Percentiles rank a stretch among this genome's conserved stretches.
Conservation (phyloP, 495 filamentous ascomycete species). For the Pyronema omphalodes region DNA sequence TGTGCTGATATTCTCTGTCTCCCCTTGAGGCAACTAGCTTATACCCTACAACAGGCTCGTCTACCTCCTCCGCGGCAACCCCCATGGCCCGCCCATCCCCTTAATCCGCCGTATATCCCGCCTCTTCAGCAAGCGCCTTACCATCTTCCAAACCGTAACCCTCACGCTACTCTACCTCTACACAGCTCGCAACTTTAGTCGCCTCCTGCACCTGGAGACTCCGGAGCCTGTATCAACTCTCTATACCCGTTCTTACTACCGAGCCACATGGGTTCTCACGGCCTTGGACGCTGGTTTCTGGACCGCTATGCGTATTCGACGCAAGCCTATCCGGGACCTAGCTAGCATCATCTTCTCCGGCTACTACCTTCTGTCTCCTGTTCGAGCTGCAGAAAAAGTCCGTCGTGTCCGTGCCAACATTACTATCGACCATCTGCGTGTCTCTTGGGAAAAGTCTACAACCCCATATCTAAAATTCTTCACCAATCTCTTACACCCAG, state of each 20-base stretch:
- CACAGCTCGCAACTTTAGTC: conserved; percentile 75
- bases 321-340: conserved; percentile 66
- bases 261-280: conserved; percentile 92
- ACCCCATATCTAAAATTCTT: conserved; percentile 64
- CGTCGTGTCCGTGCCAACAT: conserved; percentile 68
- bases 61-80: conserved; percentile 63
- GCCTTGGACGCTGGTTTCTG: conserved; percentile 93
- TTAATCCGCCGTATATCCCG: conserved; percentile 45
- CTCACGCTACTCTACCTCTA: conserved; percentile 85
- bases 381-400: conserved; percentile 84
- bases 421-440: conserved; percentile 77
- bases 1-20: too few relatives aligned
- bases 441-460: conserved; percentile 87
- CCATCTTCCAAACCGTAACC: conserved; percentile 75
- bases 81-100: conserved; percentile 66
- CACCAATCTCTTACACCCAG: conserved; percentile 52
- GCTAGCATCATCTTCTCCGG: conserved; percentile 61
- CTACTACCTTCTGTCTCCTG: conserved; percentile 84
- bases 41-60: conserved; percentile 14
- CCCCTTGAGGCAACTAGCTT: too few relatives aligned
- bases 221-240: conserved; percentile 89
- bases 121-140: conserved; percentile 47
- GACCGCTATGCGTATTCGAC: conserved; percentile 84
- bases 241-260: conserved; percentile 86
- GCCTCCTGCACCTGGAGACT: conserved; percentile 74